A percentile compares a stretch with the other conserved stretches of the same genome.
phyloP scores from a whole-genome alignment of 1,284 basidiomycete species.

The Rhodotorula sp. region DNA sequence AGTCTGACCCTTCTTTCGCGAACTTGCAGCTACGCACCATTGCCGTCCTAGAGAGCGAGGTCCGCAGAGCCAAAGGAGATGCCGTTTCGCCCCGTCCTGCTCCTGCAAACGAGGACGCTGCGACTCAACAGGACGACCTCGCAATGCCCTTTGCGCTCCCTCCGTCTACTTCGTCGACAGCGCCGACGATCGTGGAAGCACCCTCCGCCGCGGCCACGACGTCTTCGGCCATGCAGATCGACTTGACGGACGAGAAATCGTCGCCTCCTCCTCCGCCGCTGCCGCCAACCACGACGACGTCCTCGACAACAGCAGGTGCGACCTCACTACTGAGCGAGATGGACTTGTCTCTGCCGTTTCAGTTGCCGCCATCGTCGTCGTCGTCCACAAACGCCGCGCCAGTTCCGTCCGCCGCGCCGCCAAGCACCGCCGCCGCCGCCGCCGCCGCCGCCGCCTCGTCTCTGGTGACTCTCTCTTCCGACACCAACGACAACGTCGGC shows the following conservation, averaged over 20 bases:
- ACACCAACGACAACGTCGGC: neutral
- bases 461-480: neutral
- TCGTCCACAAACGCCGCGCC: too few species aligned
- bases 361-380: neutral
- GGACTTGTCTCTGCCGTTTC: constrained; percentile 4
- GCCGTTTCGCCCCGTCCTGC: neutral
- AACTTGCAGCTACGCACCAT: constrained; percentile 10
- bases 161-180: neutral
- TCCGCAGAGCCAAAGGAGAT: neutral
- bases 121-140: neutral
- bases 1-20: too few species aligned
- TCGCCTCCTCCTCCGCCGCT: neutral
- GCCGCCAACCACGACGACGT: too few species aligned
- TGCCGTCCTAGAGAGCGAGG: constrained; percentile 26
- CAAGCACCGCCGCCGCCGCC: neutral
- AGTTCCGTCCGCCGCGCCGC: too few species aligned
- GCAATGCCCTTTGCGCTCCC: constrained; percentile 5
- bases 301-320: neutral
- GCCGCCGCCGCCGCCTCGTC: neutral
- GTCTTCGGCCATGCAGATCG: constrained; percentile 6
- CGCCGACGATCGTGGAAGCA: neutral
- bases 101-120: neutral
- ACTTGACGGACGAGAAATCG: neutral
- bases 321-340: neutral
- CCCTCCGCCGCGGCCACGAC: neutral